Conservation (phyloP, 2,329 filamentous ascomycete genomes). For the Colletotrichum falcatum region DNA sequence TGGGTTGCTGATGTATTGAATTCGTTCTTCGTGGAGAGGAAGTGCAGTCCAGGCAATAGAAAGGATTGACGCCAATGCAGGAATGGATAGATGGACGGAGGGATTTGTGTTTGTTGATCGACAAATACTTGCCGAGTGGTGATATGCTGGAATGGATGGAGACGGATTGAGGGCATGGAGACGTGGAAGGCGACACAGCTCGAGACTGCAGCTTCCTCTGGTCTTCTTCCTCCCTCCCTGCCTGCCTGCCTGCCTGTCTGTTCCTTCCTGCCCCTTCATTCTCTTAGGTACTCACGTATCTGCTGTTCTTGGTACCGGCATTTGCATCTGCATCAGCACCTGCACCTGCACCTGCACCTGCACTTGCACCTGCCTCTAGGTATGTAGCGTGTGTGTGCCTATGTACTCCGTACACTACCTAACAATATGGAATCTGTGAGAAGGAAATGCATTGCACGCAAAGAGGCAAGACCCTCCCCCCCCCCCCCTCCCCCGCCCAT, state of each 20-base stretch:
- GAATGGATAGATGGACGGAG: not conserved
- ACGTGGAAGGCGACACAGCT: conserved; percentile 4
- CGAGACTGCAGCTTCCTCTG: not conserved
- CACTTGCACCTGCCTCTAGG: too few relatives aligned
- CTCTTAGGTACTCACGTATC: not conserved
- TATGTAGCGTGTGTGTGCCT: too few relatives aligned
- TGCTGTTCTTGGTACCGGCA: conserved; percentile 1
- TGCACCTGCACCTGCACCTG: conserved; percentile 7
- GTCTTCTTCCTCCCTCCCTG: not conserved
- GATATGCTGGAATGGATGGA: too few relatives aligned
- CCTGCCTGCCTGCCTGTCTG: not conserved
- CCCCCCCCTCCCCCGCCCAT: not conserved
- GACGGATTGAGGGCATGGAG: too few relatives aligned
- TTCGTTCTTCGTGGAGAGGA: conserved; percentile 17
- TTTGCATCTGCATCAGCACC: not conserved
- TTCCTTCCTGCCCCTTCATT: not conserved
- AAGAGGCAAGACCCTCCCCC: conserved; percentile 12
- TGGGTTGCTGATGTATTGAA: conserved; percentile 23
- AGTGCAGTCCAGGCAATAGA: not conserved
- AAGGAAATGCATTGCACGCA: conserved; percentile 6
- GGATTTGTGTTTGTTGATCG: conserved; percentile 12
- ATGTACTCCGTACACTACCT: too few relatives aligned
- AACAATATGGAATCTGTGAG: conserved; percentile 6
- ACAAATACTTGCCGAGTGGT: too few relatives aligned
- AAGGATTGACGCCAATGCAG: not conserved